These are phyloP conservation scores for Kodamaea plutei DNA, from an alignment of 1,139 yeast species.

Conservation along the genomic window DNA sequence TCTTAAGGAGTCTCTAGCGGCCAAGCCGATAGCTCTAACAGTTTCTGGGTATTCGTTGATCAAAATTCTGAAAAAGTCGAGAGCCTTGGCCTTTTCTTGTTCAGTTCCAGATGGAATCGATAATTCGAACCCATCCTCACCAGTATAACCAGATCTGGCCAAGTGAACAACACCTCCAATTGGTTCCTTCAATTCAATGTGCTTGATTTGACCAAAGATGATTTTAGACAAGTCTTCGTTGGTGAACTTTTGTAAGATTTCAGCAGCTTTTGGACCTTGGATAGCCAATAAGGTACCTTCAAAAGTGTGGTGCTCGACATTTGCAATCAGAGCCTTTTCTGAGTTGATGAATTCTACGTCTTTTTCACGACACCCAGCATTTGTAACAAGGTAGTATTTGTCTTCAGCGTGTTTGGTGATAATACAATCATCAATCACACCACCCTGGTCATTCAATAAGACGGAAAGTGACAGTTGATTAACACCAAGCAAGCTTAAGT, in stretches of 20 bases:
- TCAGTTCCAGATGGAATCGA: constrained; percentile 60
- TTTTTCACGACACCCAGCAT: constrained; percentile 89
- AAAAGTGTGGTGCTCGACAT: constrained; percentile 56
- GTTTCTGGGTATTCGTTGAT: constrained; percentile 50
- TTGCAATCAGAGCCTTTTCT: constrained; percentile 43
- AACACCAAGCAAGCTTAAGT: constrained; percentile 51
- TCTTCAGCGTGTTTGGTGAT: constrained; percentile 81
- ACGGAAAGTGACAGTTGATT: constrained; percentile 75
- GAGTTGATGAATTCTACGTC: constrained; percentile 62
- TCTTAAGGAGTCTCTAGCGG: constrained; percentile 93
- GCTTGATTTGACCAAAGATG: constrained; percentile 71
- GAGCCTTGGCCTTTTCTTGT: constrained; percentile 42
- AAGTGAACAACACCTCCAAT: constrained; percentile 51
- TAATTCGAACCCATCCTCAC: constrained; percentile 96
- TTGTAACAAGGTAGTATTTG: constrained; percentile 86
- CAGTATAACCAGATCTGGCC: constrained; percentile 95
- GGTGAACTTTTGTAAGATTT: constrained; percentile 62
- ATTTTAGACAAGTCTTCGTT: constrained; percentile 53
- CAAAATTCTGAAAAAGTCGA: constrained; percentile 59
- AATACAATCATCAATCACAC: constrained; percentile 90
- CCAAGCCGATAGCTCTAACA: constrained; percentile 89
- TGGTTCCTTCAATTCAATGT: constrained; percentile 45
- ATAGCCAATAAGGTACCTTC: constrained; percentile 81
- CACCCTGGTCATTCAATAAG: constrained; percentile 67
- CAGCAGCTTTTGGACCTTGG: constrained; percentile 84